Conservation (phyloP, 495 filamentous ascomycete genomes). For the Podospora sp. region DNA sequence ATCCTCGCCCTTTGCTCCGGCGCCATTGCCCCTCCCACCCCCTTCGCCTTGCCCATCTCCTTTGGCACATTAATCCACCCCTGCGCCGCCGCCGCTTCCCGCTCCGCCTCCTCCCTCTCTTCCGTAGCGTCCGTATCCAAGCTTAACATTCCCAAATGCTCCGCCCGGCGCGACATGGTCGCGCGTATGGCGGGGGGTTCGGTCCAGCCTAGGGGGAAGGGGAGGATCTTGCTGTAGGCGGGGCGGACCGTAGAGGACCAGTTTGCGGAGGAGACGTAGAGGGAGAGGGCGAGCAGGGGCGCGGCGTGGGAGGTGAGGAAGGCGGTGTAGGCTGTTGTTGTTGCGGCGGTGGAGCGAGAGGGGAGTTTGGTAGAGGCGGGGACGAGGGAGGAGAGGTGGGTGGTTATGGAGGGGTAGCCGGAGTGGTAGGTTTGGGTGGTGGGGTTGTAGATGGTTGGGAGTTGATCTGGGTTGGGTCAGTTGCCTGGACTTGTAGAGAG, state of each 20-base stretch:
- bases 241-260: conserved; percentile 73
- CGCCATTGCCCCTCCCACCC: conserved; percentile 36
- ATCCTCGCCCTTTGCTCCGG: conserved; percentile 62
- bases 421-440: conserved; percentile 57
- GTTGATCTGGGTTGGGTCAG: conserved; percentile 57
- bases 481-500: background rate
- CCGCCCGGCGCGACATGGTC: conserved; percentile 68
- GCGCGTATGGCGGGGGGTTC: conserved; percentile 68
- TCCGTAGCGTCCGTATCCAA: conserved; percentile 50
- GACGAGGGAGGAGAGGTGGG: conserved; percentile 58
- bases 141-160: conserved; percentile 65
- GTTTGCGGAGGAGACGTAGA: conserved; percentile 87
- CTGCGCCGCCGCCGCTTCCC: conserved; percentile 33
- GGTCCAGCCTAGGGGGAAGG: conserved; percentile 82
- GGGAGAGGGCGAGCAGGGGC: conserved; percentile 72
- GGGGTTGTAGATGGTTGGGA: conserved; percentile 72
- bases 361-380: conserved; percentile 58
- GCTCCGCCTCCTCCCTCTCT: conserved; percentile 33
- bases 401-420: conserved; percentile 74
- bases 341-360: conserved; percentile 57
- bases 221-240: conserved; percentile 72
- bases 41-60: conserved; percentile 28
- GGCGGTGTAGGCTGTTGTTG: conserved; percentile 70
- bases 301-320: conserved; percentile 66
- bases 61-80: conserved; percentile 35